These are phyloP conservation scores for Asterophora parasitica DNA, from an alignment of 768 basidiomycete species.

Conservation along the genomic window DNA sequence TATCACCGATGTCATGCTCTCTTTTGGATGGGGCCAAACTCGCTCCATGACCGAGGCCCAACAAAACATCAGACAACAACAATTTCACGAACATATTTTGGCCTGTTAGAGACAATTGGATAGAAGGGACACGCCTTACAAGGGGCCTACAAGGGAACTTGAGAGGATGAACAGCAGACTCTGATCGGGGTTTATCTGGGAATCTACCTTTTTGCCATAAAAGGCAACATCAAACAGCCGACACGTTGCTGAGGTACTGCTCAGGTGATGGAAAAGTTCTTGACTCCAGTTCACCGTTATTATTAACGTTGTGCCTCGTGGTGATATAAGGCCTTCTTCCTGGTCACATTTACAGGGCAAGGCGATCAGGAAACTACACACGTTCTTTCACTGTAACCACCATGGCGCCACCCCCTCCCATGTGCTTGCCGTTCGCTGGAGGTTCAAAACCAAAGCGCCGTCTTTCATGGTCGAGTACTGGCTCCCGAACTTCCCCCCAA, in stretches of 20 bases:
- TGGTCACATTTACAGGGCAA: neutral
- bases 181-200: constrained; percentile 10
- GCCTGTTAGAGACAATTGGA: neutral
- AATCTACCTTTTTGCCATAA: constrained; percentile 7
- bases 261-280: constrained; percentile 12
- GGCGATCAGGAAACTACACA: neutral
- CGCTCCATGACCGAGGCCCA: neutral
- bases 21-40: neutral
- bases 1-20: neutral
- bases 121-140: too few relatives aligned
- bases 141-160: too few relatives aligned
- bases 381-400: constrained; percentile 24
- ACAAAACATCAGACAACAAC: neutral
- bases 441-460: constrained; percentile 40
- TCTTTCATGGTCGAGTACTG: constrained; percentile 44
- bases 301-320: constrained; percentile 14
- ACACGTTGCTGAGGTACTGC: constrained; percentile 13
- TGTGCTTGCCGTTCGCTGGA: constrained; percentile 56
- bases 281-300: constrained; percentile 8
- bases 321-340: neutral
- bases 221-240: constrained; percentile 12
- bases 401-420: constrained; percentile 52
- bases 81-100: neutral
- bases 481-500: constrained; percentile 19
- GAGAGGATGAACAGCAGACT: neutral